phyloP scores from a whole-genome alignment of 257 asterid genomes.

The Marsdenia floribunda region DNA sequence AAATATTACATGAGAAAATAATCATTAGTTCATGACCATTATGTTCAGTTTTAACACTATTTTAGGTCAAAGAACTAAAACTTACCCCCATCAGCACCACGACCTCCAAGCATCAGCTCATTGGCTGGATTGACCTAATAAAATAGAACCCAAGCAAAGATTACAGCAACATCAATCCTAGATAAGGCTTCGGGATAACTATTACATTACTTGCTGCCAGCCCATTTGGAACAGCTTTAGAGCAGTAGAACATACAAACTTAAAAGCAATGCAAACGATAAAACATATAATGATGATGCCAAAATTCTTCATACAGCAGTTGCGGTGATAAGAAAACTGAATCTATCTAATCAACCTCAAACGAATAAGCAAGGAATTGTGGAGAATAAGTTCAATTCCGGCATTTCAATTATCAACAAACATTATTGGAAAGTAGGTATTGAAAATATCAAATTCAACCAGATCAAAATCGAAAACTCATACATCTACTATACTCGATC shows the following conservation, averaged over 20 bases:
- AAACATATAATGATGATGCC: not conserved
- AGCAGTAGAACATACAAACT: not conserved
- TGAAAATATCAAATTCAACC: not conserved
- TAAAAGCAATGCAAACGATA: not conserved
- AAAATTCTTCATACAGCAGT: not conserved
- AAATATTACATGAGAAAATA: not conserved
- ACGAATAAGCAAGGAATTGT: not conserved
- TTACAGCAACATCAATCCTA: not conserved
- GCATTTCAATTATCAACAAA: not conserved
- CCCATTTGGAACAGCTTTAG: too few species aligned
- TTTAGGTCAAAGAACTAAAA: conserved; percentile 4
- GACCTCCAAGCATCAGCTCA: conserved; percentile 91
- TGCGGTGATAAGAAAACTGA: not conserved
- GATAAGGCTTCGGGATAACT: too few species aligned
- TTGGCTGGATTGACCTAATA: conserved; percentile 90
- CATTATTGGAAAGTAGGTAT: not conserved
- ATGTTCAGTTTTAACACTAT: not conserved
- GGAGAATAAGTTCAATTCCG: not conserved
- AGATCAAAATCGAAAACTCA: not conserved
- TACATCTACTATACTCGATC: not conserved
- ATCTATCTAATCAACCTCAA: not conserved
- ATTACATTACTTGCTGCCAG: not conserved
- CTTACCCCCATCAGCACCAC: conserved; percentile 97
- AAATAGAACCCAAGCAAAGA: conserved; percentile 12
- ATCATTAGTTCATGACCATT: conserved; percentile 13